Percentiles rank a stretch among this genome's conserved stretches.
Conservation (phyloP, 768 basidiomycete species). For the Pisolithus tinctorius region DNA sequence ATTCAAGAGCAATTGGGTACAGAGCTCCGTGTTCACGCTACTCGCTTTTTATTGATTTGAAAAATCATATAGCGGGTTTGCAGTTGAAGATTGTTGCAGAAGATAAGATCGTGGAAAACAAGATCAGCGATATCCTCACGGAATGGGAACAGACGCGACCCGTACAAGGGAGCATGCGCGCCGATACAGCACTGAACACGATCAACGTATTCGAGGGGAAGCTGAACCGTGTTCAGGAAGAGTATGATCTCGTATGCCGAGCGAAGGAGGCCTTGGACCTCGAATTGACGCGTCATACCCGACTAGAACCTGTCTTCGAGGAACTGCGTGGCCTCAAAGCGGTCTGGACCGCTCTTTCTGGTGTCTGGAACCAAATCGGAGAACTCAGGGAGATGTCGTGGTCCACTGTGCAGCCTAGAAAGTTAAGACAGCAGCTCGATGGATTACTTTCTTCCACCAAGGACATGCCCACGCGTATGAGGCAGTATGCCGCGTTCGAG, state of each 20-base stretch:
- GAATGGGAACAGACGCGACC: constrained; percentile 98
- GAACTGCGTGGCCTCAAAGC: constrained; percentile 95
- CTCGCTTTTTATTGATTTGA: neutral
- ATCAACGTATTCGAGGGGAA: constrained; percentile 95
- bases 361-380: constrained; percentile 90
- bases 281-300: constrained; percentile 82
- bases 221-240: constrained; percentile 82
- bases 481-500: constrained; percentile 98
- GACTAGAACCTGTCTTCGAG: constrained; percentile 90
- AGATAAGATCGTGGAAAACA: constrained; percentile 96
- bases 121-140: constrained; percentile 80
- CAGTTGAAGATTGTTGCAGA: constrained; percentile 99
- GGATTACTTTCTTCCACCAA: constrained; percentile 87
- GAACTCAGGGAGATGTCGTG: constrained; percentile 86
- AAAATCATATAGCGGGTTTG: constrained; percentile 62
- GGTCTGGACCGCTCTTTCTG: constrained; percentile 97
- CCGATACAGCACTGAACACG: constrained; percentile 92
- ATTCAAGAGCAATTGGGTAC: constrained; percentile 96
- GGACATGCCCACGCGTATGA: constrained; percentile 98
- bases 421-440: constrained; percentile 90
- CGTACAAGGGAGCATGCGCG: constrained; percentile 93
- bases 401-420: constrained; percentile 91
- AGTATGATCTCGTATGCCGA: constrained; percentile 90
- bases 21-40: constrained; percentile 16
- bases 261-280: constrained; percentile 97